Evolutionary conservation across 2,329 filamentous ascomycete species (phyloP).

Genomic region (Sporothrix protearum): DNA sequence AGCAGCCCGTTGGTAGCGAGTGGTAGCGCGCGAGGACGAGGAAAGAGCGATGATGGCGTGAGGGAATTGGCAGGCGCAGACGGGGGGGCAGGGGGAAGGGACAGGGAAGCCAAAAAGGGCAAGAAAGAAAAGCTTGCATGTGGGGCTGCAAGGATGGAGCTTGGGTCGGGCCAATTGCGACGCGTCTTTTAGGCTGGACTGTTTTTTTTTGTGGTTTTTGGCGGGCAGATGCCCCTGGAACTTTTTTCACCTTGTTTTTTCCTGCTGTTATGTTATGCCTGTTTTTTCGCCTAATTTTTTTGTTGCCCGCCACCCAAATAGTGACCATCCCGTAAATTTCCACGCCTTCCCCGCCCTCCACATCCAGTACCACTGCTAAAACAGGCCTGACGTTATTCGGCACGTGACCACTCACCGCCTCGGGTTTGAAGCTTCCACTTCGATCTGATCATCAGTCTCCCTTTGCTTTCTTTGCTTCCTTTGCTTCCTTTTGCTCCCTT

Average conservation of each 20-base stretch:
- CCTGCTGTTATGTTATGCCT: neutral
- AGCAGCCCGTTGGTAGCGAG: neutral
- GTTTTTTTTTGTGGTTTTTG: constrained; percentile 10
- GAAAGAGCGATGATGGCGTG: constrained; percentile 20
- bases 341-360: constrained; percentile 9
- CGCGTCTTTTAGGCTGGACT: constrained; percentile 24
- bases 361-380: neutral
- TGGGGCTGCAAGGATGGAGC: constrained; percentile 18
- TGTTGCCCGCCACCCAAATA: constrained; percentile 13
- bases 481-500: too few species aligned
- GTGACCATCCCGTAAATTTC: constrained; percentile 18
- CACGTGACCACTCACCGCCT: constrained; percentile 20
- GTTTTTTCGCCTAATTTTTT: neutral
- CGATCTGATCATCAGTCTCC: neutral
- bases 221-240: constrained; percentile 11
- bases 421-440: neutral
- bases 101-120: neutral
- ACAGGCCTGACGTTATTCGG: neutral
- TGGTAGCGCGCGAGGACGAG: neutral
- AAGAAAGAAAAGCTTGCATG: constrained; percentile 11
- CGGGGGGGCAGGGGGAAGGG: neutral
- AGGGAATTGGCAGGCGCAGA: constrained; percentile 20
- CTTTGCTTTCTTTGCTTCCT: neutral
- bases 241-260: constrained; percentile 15
- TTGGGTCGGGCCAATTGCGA: constrained; percentile 22